Evolutionary conservation across 306 rosid genomes (phyloP).

Genomic region (Mimosa pudica): DNA sequence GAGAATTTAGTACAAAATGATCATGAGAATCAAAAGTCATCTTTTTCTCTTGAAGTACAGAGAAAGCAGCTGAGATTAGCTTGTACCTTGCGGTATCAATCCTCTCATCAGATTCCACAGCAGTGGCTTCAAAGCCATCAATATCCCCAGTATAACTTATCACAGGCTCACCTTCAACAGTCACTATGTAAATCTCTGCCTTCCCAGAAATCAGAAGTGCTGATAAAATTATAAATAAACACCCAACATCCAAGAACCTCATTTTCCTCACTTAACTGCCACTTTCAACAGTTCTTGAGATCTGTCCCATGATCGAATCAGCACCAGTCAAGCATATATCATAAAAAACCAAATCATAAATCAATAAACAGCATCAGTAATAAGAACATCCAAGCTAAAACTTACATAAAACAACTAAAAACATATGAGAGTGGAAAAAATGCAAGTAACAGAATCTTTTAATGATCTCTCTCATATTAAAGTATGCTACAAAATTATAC

Average conservation of each 20-base stretch:
- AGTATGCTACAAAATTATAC: not conserved
- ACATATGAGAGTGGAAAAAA: slow-evolving; percentile 4
- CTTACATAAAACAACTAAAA: not conserved
- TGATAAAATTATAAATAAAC: slow-evolving; percentile 41
- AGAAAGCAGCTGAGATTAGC: slow-evolving; percentile 8
- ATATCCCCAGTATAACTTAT: slow-evolving; percentile 77
- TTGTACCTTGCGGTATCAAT: slow-evolving; percentile 65
- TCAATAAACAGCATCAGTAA: not conserved
- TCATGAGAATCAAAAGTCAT: not conserved
- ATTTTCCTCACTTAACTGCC: slow-evolving; percentile 41
- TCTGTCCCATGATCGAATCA: slow-evolving; percentile 35
- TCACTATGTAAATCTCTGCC: slow-evolving; percentile 83
- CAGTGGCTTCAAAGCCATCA: slow-evolving; percentile 55
- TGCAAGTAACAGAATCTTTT: not conserved
- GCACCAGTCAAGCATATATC: slow-evolving; percentile 18
- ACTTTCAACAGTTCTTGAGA: slow-evolving; percentile 38
- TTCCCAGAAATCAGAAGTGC: slow-evolving; percentile 45
- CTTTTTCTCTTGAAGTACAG: not conserved
- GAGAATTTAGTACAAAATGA: not conserved
- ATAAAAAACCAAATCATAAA: slow-evolving; percentile 4
- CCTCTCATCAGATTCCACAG: slow-evolving; percentile 46
- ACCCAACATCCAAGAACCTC: slow-evolving; percentile 48
- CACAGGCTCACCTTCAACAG: slow-evolving; percentile 91
- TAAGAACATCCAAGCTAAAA: not conserved
- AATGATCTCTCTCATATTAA: not conserved